Percentiles rank a stretch among this genome's conserved stretches.
Conservation (phyloP, 352 stramenopile genomes). For the Pythium graminicola region DNA sequence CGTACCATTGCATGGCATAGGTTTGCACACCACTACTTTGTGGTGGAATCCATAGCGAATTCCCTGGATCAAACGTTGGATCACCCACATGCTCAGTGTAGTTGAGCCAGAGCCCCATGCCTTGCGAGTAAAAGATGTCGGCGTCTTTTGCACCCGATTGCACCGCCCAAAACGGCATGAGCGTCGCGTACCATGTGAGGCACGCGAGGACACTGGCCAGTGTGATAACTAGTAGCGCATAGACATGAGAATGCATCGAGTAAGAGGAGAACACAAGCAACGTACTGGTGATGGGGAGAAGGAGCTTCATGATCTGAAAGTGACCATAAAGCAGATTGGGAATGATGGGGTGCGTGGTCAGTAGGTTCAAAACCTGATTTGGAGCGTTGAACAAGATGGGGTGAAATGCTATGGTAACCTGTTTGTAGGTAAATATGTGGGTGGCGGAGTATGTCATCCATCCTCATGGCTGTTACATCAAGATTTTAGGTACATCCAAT, state of each 20-base stretch:
- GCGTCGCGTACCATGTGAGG: conserved; percentile 63
- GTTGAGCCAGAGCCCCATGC: conserved; percentile 76
- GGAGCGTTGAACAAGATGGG: no score
- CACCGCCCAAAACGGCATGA: conserved; percentile 59
- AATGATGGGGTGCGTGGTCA: no score
- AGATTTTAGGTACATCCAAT: no score
- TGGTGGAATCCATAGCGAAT: conserved; percentile 68
- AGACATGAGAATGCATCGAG: background rate
- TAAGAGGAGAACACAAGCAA: background rate
- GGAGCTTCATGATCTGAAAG: conserved; percentile 9
- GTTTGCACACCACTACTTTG: conserved; percentile 50
- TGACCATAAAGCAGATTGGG: background rate
- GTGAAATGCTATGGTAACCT: no score
- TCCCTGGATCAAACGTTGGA: conserved; percentile 55
- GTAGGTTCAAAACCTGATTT: no score
- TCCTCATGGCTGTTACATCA: no score
- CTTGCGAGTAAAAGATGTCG: conserved; percentile 63
- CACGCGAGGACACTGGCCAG: conserved; percentile 39
- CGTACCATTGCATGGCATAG: conserved; percentile 59
- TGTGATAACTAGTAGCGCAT: conserved; percentile 32
- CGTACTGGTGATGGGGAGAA: conserved; percentile 14
- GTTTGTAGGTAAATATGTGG: no score
- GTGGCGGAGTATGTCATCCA: background rate
- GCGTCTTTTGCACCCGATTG: conserved; percentile 46
- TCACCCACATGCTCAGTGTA: conserved; percentile 74